Percentiles rank a stretch among this genome's conserved stretches.
Evolutionary conservation across 441 rosid genomes (phyloP).

Genomic region (Adansonia gregorii): DNA sequence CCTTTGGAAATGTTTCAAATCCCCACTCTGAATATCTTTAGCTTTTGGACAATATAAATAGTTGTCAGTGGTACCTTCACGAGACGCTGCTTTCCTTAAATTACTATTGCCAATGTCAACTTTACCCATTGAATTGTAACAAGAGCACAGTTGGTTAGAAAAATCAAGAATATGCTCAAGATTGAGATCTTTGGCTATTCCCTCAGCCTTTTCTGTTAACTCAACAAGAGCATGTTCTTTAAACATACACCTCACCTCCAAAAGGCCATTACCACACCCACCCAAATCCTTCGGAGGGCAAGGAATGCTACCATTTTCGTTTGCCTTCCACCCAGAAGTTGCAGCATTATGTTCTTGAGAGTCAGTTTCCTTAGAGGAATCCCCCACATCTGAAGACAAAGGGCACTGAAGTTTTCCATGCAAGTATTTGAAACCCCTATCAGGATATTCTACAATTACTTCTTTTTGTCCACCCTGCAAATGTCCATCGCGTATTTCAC

Average conservation of each 20-base stretch:
- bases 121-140: slow-evolving; percentile 42
- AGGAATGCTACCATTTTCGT: slow-evolving; percentile 56
- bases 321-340: slow-evolving; percentile 57
- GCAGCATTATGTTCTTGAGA: slow-evolving; percentile 24
- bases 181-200: slow-evolving; percentile 29
- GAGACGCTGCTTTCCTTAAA: slow-evolving; percentile 66
- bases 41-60: slow-evolving; percentile 67
- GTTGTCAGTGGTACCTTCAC: slow-evolving; percentile 63
- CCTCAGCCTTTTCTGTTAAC: slow-evolving; percentile 60
- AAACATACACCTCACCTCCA: slow-evolving; percentile 59
- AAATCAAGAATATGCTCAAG: slow-evolving; percentile 25
- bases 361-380: background rate
- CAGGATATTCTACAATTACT: slow-evolving; percentile 40
- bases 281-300: slow-evolving; percentile 47
- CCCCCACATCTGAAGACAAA: background rate
- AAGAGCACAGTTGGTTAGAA: slow-evolving; percentile 46
- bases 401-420: slow-evolving; percentile 44
- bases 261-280: slow-evolving; percentile 54
- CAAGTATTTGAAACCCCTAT: slow-evolving; percentile 45
- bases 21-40: slow-evolving; percentile 44
- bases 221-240: slow-evolving; percentile 45
- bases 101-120: slow-evolving; percentile 35
- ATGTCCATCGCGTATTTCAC: slow-evolving; percentile 68
- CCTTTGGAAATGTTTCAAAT: slow-evolving; percentile 68
- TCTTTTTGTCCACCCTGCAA: slow-evolving; percentile 46